Base-by-base conservation (phyloP, 805 yeast genomes). In the Wickerhamomyces pijperi region DNA sequence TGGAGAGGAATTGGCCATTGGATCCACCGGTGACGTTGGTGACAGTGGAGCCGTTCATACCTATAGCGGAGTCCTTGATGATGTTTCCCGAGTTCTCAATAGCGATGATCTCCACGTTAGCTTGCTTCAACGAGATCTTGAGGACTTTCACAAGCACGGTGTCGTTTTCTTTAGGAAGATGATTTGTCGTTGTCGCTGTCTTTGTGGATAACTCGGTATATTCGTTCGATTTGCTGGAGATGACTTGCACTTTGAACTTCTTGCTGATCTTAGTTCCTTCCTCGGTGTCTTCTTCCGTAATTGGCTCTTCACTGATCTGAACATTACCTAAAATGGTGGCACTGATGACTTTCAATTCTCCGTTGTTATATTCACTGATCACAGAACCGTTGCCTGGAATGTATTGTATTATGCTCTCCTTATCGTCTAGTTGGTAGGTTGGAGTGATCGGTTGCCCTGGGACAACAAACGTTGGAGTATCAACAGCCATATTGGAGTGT, bases 381-480 rank as follows among this genome's bases (percentile, higher is more conserved):
- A 72, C 68, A 1, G 84, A 68, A 9, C 95, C 95, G 17, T 63
- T 58, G 5, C 95, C 94, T 2, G 85, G 60, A 4, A 64, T 53
- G 49, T 70, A 84, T 41, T 65, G 68, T 33, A 64, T 56, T 3
- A 69, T 53, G 8, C 46, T 35, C 14, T 55, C 38, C 15, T 21
- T 55, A 8, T 49, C 51, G n/a, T 60, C 64, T 2, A 52, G 46
- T 4, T 67, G 66, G 48, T 63, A 67, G 6, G 68, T 61, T 1
- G 92, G 88, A 16, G 77, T 70, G 19, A 86, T 65, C 33, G 79
- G 72, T 49, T 86, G 95, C 0, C 96, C 95, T 1, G 96, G 95
- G n/a, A 78, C 65, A 3, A 72, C 84, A 29, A 56, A 54, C 25
- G 64, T 59, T 17, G 80, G 78, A 35, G 69, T 50, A 13, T 53